Evolutionary conservation across 257 asterid genomes (phyloP).

Genomic region (Solanum sejunctum): DNA sequence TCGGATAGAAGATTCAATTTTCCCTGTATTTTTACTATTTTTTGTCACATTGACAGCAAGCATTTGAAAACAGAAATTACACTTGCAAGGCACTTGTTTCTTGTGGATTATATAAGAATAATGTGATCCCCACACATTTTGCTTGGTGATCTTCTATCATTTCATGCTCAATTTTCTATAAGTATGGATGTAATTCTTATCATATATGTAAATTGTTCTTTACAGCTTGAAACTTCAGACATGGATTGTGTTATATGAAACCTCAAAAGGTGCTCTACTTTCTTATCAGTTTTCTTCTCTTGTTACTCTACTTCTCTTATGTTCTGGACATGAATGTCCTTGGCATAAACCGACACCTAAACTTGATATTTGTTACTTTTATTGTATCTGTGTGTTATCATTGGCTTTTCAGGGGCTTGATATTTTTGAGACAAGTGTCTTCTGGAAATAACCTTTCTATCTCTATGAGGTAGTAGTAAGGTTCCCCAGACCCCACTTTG

Average conservation of each 20-base stretch:
- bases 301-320: background rate
- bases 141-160: background rate
- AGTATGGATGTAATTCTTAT: background rate
- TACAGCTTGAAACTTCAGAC: background rate
- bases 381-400: too few relatives aligned
- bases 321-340: background rate
- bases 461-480: too few relatives aligned
- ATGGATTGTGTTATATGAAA: background rate
- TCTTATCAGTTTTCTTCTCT: background rate
- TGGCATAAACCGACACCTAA: too few relatives aligned
- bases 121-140: background rate
- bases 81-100: background rate
- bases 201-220: background rate
- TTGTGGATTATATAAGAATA: background rate
- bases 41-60: background rate
- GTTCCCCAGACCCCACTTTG: too few relatives aligned
- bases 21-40: background rate
- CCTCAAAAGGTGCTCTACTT: background rate
- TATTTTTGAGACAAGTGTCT: too few relatives aligned
- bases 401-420: too few relatives aligned
- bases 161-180: background rate
- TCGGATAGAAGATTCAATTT: background rate
- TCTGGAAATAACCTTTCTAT: too few relatives aligned
- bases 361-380: too few relatives aligned
- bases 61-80: background rate